These are phyloP conservation scores for Aspergillus latus DNA, from an alignment of 2,329 filamentous ascomycete genomes.

Conservation along the genomic window DNA sequence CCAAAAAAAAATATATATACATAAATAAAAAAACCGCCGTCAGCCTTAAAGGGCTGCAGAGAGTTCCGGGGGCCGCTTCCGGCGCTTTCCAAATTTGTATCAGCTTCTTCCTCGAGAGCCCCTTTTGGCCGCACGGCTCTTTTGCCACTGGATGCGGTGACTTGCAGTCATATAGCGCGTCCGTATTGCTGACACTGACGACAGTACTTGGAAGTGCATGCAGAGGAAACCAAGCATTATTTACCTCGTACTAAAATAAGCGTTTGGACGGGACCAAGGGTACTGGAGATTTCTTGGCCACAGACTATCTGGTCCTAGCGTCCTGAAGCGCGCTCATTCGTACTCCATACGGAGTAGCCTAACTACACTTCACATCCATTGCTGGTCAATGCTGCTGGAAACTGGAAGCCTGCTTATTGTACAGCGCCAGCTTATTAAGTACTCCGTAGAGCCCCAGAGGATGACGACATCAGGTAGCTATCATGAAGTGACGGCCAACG, in stretches of 20 bases:
- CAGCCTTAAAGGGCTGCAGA: conserved; percentile 39
- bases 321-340: conserved; percentile 1
- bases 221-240: conserved; percentile 21
- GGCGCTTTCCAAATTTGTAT: background rate
- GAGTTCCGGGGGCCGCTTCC: conserved; percentile 18
- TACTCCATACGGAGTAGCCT: background rate
- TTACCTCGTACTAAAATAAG: conserved; percentile 17
- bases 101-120: background rate
- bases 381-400: background rate
- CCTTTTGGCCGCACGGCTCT: background rate
- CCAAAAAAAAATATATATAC: background rate
- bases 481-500: background rate
- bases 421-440: too few relatives aligned
- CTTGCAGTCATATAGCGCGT: background rate
- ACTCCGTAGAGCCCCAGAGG: background rate
- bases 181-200: background rate
- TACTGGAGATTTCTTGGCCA: conserved; percentile 17
- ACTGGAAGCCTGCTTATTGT: background rate
- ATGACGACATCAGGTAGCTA: background rate
- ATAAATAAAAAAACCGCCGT: conserved; percentile 17
- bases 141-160: background rate
- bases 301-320: conserved; percentile 10
- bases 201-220: background rate
- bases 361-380: background rate
- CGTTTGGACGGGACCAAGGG: conserved; percentile 15